Base-by-base conservation (phyloP, 2,329 filamentous ascomycete species). In the Xylaria multiplex region DNA sequence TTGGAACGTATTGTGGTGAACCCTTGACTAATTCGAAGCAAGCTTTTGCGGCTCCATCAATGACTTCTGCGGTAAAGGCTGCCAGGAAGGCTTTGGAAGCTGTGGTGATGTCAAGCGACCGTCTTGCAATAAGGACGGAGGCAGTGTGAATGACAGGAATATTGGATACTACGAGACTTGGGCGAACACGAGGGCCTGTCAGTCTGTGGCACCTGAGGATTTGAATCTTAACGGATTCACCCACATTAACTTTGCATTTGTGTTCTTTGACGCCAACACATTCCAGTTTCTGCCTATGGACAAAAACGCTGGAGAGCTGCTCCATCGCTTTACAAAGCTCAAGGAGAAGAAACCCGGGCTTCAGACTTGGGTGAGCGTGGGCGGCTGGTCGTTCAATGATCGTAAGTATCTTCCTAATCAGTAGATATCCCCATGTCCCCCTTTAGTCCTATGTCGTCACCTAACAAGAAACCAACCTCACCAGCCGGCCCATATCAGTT, bases 121-220 rank as follows among this genome's bases (percentile, higher is more conserved):
- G 1, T 64, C 62, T 2, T 62, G 59, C 8, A 27, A 5, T 5
- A 27, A 27, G 27, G 11, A 13, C 2, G 27, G 48, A 1, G 5
- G 5, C 2, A 54, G 2, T 1, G 43, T 27, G 7, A 59, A 9
- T 49, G 54, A 65, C 55, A 68, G 62, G 22, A 64, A 66, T 1
- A 74, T 80, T 19, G 79, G 78, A 1, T 80, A 80, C 61, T 81
- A 80, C 64, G 77, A 80, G 64, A 48, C 65, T 3, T 81, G 76
- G 77, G 64, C 67, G 1, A 52, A 43, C 6, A 69, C 64, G 0
- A 58, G 73, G 2, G 8, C 45, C 6, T 79, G 77, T 58, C 59
- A 68, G 8, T 9, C 32, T 2, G 59, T 66, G 0, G 9, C 16
- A 0, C 70, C 68, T 0, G 67, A 73, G 43, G 54, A 74, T 66